Conservation (phyloP, 2,329 filamentous ascomycete species). For the Claviceps sorghi region DNA sequence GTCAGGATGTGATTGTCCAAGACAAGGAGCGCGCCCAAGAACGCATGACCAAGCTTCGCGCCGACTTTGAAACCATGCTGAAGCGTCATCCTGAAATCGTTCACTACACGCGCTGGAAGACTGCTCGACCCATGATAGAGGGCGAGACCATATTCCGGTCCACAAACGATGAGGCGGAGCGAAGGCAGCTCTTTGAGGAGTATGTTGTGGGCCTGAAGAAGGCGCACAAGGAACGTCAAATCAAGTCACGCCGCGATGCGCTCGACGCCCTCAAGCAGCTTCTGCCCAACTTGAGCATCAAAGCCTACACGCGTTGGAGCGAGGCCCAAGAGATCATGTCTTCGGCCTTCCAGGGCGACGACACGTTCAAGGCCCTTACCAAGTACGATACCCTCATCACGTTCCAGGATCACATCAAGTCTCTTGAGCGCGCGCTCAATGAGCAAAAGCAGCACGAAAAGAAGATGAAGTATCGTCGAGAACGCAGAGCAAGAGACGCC, state of each 20-base stretch:
- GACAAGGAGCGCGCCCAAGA: conserved; percentile 94
- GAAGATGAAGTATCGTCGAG: conserved; percentile 60
- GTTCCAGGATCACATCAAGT: conserved; percentile 92
- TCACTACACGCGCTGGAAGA: conserved; percentile 95
- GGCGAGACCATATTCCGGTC: conserved; percentile 91
- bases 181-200: conserved; percentile 82
- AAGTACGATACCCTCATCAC: conserved; percentile 82
- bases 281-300: conserved; percentile 65
- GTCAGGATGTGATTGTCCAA: conserved; percentile 73
- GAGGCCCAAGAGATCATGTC: conserved; percentile 76
- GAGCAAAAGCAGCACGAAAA: conserved; percentile 81
- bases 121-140: conserved; percentile 83
- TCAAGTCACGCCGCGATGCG: conserved; percentile 57
- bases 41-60: conserved; percentile 75
- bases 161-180: conserved; percentile 74
- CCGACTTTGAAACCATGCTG: conserved; percentile 93
- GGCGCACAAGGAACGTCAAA: conserved; percentile 61
- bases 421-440: conserved; percentile 80
- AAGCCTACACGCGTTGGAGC: conserved; percentile 89
- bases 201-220: conserved; percentile 80
- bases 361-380: conserved; percentile 72
- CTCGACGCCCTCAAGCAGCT: conserved; percentile 71
- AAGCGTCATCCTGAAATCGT: conserved; percentile 94
- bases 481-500: conserved; percentile 73
- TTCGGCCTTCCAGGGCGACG: conserved; percentile 61